Evolutionary conservation across 371 early-diverging fungal species (phyloP), one percentile per base, ranked within the genome.

Genomic region (Mortierella sp.): DNA sequence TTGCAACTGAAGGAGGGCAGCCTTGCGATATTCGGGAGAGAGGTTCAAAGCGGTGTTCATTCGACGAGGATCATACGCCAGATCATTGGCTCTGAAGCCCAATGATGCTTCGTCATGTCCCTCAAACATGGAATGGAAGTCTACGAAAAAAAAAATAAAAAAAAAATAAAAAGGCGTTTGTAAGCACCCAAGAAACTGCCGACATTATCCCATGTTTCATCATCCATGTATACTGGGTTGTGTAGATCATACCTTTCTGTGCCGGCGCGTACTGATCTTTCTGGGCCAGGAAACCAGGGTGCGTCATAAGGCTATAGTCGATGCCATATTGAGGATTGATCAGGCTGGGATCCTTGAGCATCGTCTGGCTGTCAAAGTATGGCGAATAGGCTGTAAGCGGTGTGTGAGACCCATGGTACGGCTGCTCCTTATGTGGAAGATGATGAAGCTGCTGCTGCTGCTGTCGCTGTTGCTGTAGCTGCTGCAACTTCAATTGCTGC

Each of bases 401-500:
- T 7, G 73, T 73, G 43, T 73, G 73, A 0, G 73, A 73, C 44
- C 73, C 73, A 39, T 73, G 73, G 56, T 44, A 50, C 4, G 62
- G 34, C 4, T 73, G 73, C 41, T 71, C 48, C 51, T 71, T 48
- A 44, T 78, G 72, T 49, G 75, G 72, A 60, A 55, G 70, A 28
- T 63, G 80, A n/a, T 55, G 51, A 34, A 56, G 59, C 43, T 62
- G 68, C 39, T 52, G 79, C n/a, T 65, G 70, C n/a, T 48, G 64
- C 30, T 83, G 83, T 32, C 73, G 75, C 42, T 79, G 70, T 17
- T 73, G 71, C 53, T 72, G 73, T 55, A 75, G 61, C 37, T 82
- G 84, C n/a, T 80, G 81, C 51, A 78, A 53, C 32, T 83, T 80
- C 42, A 81, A 55, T 34, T 82, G 82, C 27, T 80, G 80, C 30